A percentile compares a stretch with the other conserved stretches of the same genome.
Conservation (phyloP, 1,284 basidiomycete genomes). For the Trichosporon faecale region DNA sequence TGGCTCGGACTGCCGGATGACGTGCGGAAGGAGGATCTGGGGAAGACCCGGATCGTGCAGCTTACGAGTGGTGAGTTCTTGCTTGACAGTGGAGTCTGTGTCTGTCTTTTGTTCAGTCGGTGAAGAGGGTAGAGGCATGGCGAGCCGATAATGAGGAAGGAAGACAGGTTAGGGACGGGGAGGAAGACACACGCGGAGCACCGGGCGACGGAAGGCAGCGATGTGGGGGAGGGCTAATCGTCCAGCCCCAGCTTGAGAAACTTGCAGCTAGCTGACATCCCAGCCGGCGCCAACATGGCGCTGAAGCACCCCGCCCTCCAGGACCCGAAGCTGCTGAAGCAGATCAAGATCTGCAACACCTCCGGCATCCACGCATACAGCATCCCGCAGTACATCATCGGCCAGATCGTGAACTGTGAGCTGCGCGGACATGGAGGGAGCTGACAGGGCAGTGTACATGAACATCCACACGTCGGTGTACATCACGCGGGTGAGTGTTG, state of each 20-base stretch:
- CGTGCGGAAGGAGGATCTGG: conserved; percentile 28
- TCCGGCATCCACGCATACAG: conserved; percentile 46
- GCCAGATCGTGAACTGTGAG: conserved; percentile 38
- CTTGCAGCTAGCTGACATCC: background rate
- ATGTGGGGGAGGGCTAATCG: too few species aligned
- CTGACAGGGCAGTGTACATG: conserved; percentile 29
- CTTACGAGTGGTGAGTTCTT: conserved; percentile 35
- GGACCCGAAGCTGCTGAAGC: conserved; percentile 28
- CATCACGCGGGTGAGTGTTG: conserved; percentile 26
- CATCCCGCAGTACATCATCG: conserved; percentile 48
- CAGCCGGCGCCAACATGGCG: conserved; percentile 43
- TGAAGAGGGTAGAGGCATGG: background rate
- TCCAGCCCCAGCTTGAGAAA: too few species aligned
- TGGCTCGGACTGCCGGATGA: conserved; percentile 30
- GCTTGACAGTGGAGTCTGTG: background rate
- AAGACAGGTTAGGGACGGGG: background rate
- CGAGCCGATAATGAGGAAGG: background rate
- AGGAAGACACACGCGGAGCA: too few species aligned
- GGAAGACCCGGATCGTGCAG: conserved; percentile 39
- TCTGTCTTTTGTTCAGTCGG: too few species aligned
- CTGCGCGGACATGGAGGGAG: background rate
- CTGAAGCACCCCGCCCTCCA: conserved; percentile 30
- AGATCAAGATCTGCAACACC: conserved; percentile 37
- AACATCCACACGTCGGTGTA: conserved; percentile 36
- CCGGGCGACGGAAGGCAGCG: too few species aligned